Percentiles rank a stretch among this genome's conserved stretches.
These are phyloP conservation scores for Phytophthora sp. DNA, from an alignment of 352 stramenopile genomes.

Conservation along the genomic window DNA sequence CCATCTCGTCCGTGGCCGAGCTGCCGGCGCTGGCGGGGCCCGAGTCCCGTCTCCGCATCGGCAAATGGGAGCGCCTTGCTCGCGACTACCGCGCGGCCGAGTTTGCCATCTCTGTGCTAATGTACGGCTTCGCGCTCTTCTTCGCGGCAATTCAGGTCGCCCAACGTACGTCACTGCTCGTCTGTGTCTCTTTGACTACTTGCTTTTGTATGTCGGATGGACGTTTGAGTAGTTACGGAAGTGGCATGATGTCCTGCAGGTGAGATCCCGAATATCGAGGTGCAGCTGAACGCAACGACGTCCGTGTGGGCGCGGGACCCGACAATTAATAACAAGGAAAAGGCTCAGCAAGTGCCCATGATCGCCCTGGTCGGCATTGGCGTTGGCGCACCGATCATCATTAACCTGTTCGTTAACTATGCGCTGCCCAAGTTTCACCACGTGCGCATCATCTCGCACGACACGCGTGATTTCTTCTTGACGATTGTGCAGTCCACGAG, in stretches of 20 bases:
- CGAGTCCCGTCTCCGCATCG: not conserved
- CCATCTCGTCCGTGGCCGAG: slow-evolving; percentile 29
- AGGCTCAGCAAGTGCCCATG: slow-evolving; percentile 70
- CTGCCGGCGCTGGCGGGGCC: slow-evolving; percentile 14
- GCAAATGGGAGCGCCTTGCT: slow-evolving; percentile 31
- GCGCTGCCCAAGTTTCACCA: slow-evolving; percentile 58
- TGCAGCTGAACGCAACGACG: slow-evolving; percentile 50
- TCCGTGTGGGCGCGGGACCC: slow-evolving; percentile 64
- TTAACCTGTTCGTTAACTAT: slow-evolving; percentile 73
- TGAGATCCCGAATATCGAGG: slow-evolving; percentile 57
- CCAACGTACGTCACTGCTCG: slow-evolving; percentile 32
- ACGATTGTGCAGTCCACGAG: slow-evolving; percentile 66
- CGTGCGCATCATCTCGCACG: slow-evolving; percentile 69
- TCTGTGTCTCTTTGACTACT: not conserved
- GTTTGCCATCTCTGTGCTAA: slow-evolving; percentile 42
- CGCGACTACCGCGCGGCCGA: slow-evolving; percentile 37
- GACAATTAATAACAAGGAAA: slow-evolving; percentile 62
- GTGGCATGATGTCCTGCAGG: slow-evolving; percentile 37
- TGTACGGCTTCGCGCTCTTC: slow-evolving; percentile 48
- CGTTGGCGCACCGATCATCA: slow-evolving; percentile 47
- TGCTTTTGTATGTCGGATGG: not conserved
- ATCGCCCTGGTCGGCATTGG: slow-evolving; percentile 46
- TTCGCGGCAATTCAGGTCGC: slow-evolving; percentile 45
- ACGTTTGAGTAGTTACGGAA: slow-evolving; percentile 23
- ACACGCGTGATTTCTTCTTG: slow-evolving; percentile 82